Evolutionary conservation across 306 rosid species (phyloP).

Genomic region (Sicyos baderoa): DNA sequence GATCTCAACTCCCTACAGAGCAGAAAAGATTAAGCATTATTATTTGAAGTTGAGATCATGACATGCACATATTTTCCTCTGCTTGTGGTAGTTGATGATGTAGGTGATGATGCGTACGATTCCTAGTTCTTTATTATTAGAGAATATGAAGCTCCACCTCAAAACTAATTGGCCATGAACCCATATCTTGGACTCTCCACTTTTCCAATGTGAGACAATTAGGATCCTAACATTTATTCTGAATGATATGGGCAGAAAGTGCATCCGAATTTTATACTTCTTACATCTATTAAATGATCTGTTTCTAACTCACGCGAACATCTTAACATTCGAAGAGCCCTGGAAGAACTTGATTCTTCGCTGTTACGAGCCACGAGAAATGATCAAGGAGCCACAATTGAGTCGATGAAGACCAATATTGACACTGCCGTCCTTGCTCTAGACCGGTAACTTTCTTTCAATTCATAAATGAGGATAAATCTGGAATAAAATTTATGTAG

Average conservation of each 20-base stretch:
- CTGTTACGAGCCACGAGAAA: conserved; percentile 76
- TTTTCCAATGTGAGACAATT: too few relatives aligned
- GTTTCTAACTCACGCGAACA: conserved; percentile 12
- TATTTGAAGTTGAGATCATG: background rate
- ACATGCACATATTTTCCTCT: conserved; percentile 3
- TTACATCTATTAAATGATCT: conserved; percentile 3
- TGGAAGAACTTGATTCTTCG: conserved; percentile 80
- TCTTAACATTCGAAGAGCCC: conserved; percentile 42
- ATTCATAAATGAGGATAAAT: background rate
- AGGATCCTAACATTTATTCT: background rate
- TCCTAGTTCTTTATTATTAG: too few relatives aligned
- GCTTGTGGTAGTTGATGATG: background rate
- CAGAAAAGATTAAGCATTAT: background rate
- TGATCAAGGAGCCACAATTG: conserved; percentile 62
- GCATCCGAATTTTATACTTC: conserved; percentile 13
- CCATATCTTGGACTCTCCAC: too few relatives aligned
- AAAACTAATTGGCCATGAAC: too few relatives aligned
- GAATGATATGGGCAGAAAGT: background rate
- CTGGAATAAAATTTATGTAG: background rate
- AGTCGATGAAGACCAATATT: conserved; percentile 63
- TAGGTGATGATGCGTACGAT: too few relatives aligned
- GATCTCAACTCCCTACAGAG: background rate
- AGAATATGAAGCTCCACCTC: too few relatives aligned
- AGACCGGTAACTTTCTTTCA: conserved; percentile 45
- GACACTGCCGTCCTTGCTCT: conserved; percentile 44